phyloP scores from a whole-genome alignment of 176 grass and related monocot genomes.

The Cenchrus purpureus region DNA sequence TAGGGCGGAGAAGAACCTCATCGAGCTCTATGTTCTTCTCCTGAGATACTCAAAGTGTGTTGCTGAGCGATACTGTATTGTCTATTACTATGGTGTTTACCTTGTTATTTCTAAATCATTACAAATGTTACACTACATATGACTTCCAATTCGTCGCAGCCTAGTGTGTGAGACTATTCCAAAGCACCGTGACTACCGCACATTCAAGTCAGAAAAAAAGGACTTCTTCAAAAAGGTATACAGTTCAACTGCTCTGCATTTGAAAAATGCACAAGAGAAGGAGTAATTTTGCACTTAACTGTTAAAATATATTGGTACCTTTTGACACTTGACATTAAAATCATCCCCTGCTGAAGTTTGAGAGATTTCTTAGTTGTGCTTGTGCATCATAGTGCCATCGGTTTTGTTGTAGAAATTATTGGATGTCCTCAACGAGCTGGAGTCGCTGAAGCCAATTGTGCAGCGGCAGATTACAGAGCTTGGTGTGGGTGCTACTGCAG shows the following conservation, averaged over 20 bases:
- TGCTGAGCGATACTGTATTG: too few relatives aligned
- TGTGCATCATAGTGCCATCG: neutral
- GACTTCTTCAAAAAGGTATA: neutral
- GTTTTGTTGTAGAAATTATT: constrained; percentile 7
- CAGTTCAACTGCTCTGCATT: neutral
- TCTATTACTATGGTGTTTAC: too few relatives aligned
- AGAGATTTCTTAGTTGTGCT: neutral
- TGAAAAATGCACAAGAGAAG: neutral
- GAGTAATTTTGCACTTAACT: neutral
- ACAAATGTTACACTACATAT: too few relatives aligned
- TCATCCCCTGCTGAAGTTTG: neutral
- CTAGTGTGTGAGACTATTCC: neutral
- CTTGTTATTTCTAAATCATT: too few relatives aligned
- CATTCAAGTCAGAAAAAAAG: neutral
- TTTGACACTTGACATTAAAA: neutral
- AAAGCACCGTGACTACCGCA: neutral
- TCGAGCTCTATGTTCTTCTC: neutral
- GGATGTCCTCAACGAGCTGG: neutral
- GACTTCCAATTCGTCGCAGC: neutral
- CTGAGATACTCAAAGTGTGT: neutral
- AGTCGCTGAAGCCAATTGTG: neutral
- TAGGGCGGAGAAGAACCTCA: neutral
- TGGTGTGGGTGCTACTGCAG: neutral
- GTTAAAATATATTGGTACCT: neutral
- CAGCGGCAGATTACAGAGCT: neutral